Conservation (phyloP, 495 filamentous ascomycete genomes). For the Neurospora tetraspora region DNA sequence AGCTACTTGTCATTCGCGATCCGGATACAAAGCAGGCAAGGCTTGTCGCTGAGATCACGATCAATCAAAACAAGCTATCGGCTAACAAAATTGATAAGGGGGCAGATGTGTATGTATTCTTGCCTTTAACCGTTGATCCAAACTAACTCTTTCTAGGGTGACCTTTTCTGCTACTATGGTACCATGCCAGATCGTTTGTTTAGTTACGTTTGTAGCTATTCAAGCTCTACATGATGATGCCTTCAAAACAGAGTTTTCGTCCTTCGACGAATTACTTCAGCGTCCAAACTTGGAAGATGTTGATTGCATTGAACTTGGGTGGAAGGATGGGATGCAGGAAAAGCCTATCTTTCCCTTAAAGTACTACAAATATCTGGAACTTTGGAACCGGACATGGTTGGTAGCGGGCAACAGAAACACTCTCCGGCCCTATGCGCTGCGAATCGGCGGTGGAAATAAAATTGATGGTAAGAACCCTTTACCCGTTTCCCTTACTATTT, state of each 20-base stretch:
- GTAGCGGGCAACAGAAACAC: neutral
- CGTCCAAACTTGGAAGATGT: no score
- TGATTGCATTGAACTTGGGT: neutral
- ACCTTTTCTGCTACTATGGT: no score
- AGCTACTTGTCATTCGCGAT: no score
- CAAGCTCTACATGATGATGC: neutral
- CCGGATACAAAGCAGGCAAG: no score
- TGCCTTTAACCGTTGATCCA: no score
- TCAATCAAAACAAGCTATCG: no score
- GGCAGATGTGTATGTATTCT: no score
- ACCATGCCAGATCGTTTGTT: neutral
- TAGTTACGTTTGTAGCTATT: neutral
- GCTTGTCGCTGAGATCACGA: no score
- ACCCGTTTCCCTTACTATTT: neutral
- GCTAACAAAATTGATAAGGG: no score
- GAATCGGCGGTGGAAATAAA: neutral
- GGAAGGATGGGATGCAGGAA: neutral
- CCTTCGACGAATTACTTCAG: neutral
- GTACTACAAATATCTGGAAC: neutral
- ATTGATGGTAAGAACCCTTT: neutral
- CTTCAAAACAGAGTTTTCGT: neutral
- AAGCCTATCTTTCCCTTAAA: neutral
- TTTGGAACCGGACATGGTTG: neutral
- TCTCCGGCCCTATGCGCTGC: neutral
- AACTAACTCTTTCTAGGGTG: no score